phyloP scores from a whole-genome alignment of 2,329 filamentous ascomycete species.

The Aspergillus sp. region DNA sequence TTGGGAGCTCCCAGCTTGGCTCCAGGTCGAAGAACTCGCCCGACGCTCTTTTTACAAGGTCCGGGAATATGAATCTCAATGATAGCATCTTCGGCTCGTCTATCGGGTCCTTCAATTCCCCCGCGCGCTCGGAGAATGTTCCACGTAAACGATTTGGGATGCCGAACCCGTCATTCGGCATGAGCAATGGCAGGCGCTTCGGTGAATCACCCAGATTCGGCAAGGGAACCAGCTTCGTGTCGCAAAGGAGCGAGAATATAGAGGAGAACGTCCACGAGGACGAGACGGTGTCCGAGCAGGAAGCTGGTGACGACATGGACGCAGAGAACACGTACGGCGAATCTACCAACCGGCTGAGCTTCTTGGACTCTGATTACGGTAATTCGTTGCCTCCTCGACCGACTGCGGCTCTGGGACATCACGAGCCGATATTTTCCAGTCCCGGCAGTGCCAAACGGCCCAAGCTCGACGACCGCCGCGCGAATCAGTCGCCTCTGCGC shows the following conservation, averaged over 20 bases:
- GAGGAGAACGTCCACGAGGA: constrained; percentile 26
- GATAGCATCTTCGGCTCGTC: constrained; percentile 31
- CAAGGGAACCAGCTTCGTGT: constrained; percentile 16
- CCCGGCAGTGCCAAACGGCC: constrained; percentile 34
- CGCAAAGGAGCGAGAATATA: constrained; percentile 17
- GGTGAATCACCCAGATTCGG: constrained; percentile 18
- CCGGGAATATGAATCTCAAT: constrained; percentile 25
- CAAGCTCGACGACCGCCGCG: constrained; percentile 33
- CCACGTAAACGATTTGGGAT: constrained; percentile 14
- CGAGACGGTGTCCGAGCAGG: constrained; percentile 31
- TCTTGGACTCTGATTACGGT: constrained; percentile 23
- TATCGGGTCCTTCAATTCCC: constrained; percentile 25
- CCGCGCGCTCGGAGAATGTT: constrained; percentile 18
- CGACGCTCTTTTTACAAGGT: constrained; percentile 30
- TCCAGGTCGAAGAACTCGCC: constrained; percentile 27
- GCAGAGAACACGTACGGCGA: constrained; percentile 11
- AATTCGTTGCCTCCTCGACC: constrained; percentile 15
- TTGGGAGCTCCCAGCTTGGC: constrained; percentile 43
- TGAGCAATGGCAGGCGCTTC: constrained; percentile 18
- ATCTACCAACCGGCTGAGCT: constrained; percentile 15
- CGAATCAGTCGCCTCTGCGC: constrained; percentile 21
- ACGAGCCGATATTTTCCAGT: constrained; percentile 34
- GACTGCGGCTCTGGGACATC: constrained; percentile 10
- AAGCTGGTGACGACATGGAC: constrained; percentile 24
- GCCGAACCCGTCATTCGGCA: constrained; percentile 20